Conservation (phyloP, 2,329 filamentous ascomycete species). For the Fonsecaea pedrosoi region DNA sequence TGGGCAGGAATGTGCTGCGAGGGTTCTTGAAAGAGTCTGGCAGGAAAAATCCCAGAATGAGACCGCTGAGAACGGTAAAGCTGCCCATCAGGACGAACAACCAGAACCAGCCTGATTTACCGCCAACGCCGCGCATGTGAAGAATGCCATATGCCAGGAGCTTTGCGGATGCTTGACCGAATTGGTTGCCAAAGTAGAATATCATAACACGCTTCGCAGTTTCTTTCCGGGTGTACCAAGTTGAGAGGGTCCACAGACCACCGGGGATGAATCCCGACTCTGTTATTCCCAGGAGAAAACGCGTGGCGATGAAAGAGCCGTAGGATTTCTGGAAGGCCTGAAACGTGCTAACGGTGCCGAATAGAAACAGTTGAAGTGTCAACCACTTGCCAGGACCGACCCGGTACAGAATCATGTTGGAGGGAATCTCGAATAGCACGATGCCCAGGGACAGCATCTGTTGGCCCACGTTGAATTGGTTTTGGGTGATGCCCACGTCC, state of each 20-base stretch:
- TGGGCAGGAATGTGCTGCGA: conserved; percentile 51
- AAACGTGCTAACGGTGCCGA: conserved; percentile 60
- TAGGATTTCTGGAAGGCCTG: conserved; percentile 61
- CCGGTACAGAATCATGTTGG: conserved; percentile 60
- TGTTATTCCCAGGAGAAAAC: conserved; percentile 60
- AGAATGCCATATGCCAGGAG: conserved; percentile 52
- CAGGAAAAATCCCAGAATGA: conserved; percentile 52
- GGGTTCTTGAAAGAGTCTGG: conserved; percentile 57
- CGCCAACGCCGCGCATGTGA: conserved; percentile 57
- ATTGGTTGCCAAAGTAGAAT: conserved; percentile 64
- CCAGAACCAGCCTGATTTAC: conserved; percentile 64
- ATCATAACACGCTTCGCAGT: conserved; percentile 60
- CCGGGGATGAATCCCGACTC: conserved; percentile 65
- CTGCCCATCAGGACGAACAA: conserved; percentile 61
- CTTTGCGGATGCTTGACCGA: conserved; percentile 54
- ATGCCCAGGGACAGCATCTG: conserved; percentile 60
- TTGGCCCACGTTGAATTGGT: conserved; percentile 63
- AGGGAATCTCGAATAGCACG: conserved; percentile 59
- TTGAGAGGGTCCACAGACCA: conserved; percentile 59
- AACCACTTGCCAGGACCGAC: conserved; percentile 62
- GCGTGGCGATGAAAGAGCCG: conserved; percentile 56
- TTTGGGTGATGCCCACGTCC: conserved; percentile 58
- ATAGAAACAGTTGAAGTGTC: conserved; percentile 61
- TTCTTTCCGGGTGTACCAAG: conserved; percentile 63
- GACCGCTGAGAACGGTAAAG: conserved; percentile 56